Evolutionary conservation across 768 basidiomycete genomes (phyloP).

Genomic region (Boletus edulis): DNA sequence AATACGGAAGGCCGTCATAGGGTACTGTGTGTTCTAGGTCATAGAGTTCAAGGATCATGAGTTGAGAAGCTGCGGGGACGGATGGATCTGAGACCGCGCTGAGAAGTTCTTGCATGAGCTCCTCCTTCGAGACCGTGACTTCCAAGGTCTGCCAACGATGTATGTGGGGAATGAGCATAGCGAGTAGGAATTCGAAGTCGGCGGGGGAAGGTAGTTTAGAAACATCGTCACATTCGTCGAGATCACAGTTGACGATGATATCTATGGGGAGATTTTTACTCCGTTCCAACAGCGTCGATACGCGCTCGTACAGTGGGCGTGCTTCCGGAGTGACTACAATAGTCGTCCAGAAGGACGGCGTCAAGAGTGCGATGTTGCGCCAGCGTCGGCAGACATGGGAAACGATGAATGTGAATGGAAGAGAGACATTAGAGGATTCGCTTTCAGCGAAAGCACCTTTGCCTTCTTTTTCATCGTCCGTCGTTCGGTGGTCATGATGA

Average conservation of each 20-base stretch:
- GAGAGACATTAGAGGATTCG: too few species aligned
- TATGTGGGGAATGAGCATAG: slow-evolving; percentile 50
- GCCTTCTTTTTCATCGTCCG: too few species aligned
- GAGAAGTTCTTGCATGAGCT: slow-evolving; percentile 45
- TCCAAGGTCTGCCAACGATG: slow-evolving; percentile 52
- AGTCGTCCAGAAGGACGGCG: slow-evolving; percentile 55
- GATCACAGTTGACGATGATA: slow-evolving; percentile 30
- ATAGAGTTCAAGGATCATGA: slow-evolving; percentile 54
- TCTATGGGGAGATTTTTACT: slow-evolving; percentile 53
- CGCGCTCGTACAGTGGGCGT: slow-evolving; percentile 43
- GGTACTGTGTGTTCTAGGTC: slow-evolving; percentile 40
- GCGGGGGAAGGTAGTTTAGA: slow-evolving; percentile 9
- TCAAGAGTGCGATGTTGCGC: slow-evolving; percentile 51
- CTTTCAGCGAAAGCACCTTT: not conserved
- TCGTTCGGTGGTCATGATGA: too few species aligned
- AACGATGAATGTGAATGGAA: slow-evolving; percentile 45
- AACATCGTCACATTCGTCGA: slow-evolving; percentile 13
- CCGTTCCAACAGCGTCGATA: slow-evolving; percentile 47
- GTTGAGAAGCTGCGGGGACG: slow-evolving; percentile 48
- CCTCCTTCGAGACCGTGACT: slow-evolving; percentile 44
- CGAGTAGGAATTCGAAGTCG: slow-evolving; percentile 27
- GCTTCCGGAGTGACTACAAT: slow-evolving; percentile 28
- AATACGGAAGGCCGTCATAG: not conserved
- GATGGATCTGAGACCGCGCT: slow-evolving; percentile 36
- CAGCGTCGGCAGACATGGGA: slow-evolving; percentile 45